phyloP scores from a whole-genome alignment of 148 eudicot genomes.

The Camellia sinensis region DNA sequence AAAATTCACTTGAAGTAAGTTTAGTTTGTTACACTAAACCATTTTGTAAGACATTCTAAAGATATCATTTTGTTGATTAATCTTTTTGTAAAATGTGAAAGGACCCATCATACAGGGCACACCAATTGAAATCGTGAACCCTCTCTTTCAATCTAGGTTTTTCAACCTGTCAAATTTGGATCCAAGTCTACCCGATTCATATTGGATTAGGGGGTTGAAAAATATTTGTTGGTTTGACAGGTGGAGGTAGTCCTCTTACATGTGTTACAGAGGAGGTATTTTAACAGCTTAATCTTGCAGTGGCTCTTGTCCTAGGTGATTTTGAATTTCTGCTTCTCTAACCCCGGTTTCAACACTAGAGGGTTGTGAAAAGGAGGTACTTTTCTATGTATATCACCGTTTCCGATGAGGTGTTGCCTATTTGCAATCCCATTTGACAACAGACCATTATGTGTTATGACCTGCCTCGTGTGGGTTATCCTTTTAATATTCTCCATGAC shows the following conservation, averaged over 20 bases:
- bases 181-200: not conserved
- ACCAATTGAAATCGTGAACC: not conserved
- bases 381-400: too few relatives aligned
- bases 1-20: too few relatives aligned
- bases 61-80: not conserved
- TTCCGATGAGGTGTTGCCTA: not conserved
- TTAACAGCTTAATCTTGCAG: not conserved
- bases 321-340: not conserved
- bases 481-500: not conserved
- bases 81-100: too few relatives aligned
- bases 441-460: not conserved
- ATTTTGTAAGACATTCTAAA: not conserved
- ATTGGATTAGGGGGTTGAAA: not conserved
- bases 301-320: not conserved
- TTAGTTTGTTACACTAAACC: not conserved
- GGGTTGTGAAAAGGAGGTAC: not conserved
- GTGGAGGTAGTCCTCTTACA: not conserved
- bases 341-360: not conserved
- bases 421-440: not conserved
- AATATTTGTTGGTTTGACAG: not conserved
- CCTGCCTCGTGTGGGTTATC: not conserved
- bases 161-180: not conserved
- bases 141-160: not conserved
- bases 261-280: not conserved
- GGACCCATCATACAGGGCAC: not conserved